phyloP scores from a whole-genome alignment of 257 asterid species.

The Verbascum thapsus region DNA sequence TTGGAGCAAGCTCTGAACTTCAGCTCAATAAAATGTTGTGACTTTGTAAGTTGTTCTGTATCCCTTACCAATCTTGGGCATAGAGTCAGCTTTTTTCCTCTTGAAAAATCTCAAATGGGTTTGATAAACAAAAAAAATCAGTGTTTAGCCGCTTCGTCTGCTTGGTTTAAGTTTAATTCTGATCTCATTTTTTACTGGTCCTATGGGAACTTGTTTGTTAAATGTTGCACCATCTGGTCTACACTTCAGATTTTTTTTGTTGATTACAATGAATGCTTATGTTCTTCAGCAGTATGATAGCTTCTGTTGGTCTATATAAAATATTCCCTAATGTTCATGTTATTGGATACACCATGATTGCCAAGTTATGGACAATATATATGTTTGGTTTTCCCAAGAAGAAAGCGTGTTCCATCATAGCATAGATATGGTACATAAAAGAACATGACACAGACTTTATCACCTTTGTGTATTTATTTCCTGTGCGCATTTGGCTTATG shows the following conservation, averaged over 20 bases:
- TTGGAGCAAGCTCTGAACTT: conserved; percentile 57
- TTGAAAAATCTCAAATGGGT: neutral
- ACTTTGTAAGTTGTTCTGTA: conserved; percentile 54
- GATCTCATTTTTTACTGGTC: conserved; percentile 7
- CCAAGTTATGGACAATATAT: neutral
- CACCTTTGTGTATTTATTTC: neutral
- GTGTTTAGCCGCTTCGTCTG: too few species aligned
- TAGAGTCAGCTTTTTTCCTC: neutral
- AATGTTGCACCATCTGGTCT: neutral
- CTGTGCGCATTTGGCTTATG: neutral
- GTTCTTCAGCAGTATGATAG: neutral
- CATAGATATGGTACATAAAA: neutral
- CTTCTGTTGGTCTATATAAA: too few species aligned
- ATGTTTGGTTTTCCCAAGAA: conserved; percentile 9
- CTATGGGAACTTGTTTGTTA: neutral
- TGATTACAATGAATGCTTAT: neutral
- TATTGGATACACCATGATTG: neutral
- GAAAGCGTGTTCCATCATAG: neutral
- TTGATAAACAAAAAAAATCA: neutral
- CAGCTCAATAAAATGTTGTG: conserved; percentile 38
- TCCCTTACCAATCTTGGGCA: neutral
- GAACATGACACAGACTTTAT: neutral
- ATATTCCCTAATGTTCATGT: too few species aligned
- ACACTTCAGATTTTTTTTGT: neutral
- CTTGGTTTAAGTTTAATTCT: neutral